These are phyloP conservation scores for Closterium sp. DNA, from an alignment of 139 green algal genomes.

Conservation along the genomic window DNA sequence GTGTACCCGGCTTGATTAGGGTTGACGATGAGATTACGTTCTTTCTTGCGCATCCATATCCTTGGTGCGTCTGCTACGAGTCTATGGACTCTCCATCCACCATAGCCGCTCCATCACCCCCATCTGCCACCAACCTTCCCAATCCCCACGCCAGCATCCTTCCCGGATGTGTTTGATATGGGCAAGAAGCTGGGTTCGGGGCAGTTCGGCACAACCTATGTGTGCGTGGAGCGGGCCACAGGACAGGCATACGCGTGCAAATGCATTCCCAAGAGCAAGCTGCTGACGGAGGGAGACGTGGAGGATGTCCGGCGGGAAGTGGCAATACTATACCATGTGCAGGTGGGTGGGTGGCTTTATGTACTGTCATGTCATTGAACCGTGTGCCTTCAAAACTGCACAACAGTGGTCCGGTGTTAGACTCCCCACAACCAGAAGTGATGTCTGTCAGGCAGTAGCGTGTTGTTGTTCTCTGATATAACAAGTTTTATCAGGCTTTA, in stretches of 20 bases:
- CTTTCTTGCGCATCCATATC: neutral
- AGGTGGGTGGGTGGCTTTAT: neutral
- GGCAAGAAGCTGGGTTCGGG: slow-evolving; percentile 13
- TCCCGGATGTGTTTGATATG: slow-evolving; percentile 2
- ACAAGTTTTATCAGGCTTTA: neutral
- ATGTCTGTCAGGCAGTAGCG: neutral
- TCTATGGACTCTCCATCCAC: neutral
- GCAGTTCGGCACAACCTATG: slow-evolving; percentile 27
- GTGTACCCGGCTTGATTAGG: neutral
- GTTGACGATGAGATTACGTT: neutral
- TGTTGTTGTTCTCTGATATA: no score
- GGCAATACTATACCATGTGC: slow-evolving; percentile 53
- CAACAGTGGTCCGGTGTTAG: neutral
- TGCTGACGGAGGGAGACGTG: slow-evolving; percentile 80
- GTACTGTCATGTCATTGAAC: neutral
- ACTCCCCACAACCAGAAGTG: neutral
- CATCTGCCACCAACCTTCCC: neutral
- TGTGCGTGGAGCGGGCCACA: neutral
- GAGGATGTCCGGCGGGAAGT: slow-evolving; percentile 90
- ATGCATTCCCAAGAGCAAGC: slow-evolving; percentile 87
- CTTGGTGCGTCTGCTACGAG: neutral
- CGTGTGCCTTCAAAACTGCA: no score
- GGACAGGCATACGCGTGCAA: slow-evolving; percentile 78
- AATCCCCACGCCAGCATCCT: neutral
- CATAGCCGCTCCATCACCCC: neutral